Percentiles rank a stretch among this genome's conserved stretches.
Evolutionary conservation across 257 asterid species (phyloP).

Genomic region (Agastache rugosa): DNA sequence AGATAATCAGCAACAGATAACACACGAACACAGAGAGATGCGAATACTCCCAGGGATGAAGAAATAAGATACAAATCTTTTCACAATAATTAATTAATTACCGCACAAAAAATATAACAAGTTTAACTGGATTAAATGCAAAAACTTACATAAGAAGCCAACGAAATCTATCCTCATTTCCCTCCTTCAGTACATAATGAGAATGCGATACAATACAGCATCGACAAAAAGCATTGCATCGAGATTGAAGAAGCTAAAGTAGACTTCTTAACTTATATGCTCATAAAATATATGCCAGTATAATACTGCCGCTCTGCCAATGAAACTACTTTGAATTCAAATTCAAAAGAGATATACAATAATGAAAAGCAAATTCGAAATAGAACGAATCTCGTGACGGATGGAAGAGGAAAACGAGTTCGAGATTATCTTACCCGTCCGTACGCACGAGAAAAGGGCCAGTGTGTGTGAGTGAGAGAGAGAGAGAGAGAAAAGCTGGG

Average conservation of each 20-base stretch:
- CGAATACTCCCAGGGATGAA: neutral
- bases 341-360: constrained; percentile 44
- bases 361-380: constrained; percentile 39
- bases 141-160: constrained; percentile 27
- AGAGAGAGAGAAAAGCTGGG: neutral
- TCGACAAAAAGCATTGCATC: constrained; percentile 39
- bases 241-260: constrained; percentile 51
- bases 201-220: constrained; percentile 27
- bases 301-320: constrained; percentile 21
- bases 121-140: neutral
- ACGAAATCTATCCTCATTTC: constrained; percentile 24
- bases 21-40: neutral
- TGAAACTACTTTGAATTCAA: constrained; percentile 41
- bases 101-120: neutral
- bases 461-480: constrained; percentile 32
- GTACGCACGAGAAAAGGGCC: constrained; percentile 34
- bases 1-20: constrained; percentile 21
- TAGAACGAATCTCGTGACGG: constrained; percentile 42
- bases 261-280: constrained; percentile 20
- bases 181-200: constrained; percentile 22
- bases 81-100: neutral
- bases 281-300: constrained; percentile 1
- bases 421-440: constrained; percentile 52
- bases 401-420: constrained; percentile 46
- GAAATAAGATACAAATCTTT: neutral